A percentile compares a stretch with the other conserved stretches of the same genome.
Conservation (phyloP, 768 basidiomycete genomes). For the Suillus decipiens region DNA sequence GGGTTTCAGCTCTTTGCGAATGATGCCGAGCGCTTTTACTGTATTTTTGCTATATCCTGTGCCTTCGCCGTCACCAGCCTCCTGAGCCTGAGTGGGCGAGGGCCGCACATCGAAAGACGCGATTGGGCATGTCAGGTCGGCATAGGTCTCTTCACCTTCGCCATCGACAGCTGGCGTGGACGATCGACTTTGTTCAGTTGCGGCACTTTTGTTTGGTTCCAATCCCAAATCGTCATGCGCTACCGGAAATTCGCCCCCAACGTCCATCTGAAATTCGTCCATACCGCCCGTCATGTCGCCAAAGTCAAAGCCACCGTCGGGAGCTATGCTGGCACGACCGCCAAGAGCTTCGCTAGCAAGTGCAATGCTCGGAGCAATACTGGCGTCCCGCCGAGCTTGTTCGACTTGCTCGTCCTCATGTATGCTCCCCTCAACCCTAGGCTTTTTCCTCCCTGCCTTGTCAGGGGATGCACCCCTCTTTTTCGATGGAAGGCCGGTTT, state of each 20-base stretch:
- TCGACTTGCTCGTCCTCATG: slow-evolving; percentile 65
- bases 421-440: slow-evolving; percentile 52
- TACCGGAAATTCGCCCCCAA: slow-evolving; percentile 48
- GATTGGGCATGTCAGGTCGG: slow-evolving; percentile 74
- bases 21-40: slow-evolving; percentile 74
- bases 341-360: slow-evolving; percentile 58
- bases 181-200: slow-evolving; percentile 59
- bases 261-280: slow-evolving; percentile 75
- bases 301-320: slow-evolving; percentile 62
- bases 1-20: slow-evolving; percentile 71
- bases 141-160: slow-evolving; percentile 64
- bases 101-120: slow-evolving; percentile 76
- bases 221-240: slow-evolving; percentile 33
- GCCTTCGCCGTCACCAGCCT: slow-evolving; percentile 52
- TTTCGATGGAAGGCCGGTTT: slow-evolving; percentile 50
- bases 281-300: slow-evolving; percentile 52
- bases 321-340: slow-evolving; percentile 52
- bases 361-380: slow-evolving; percentile 61
- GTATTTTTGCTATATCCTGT: slow-evolving; percentile 90
- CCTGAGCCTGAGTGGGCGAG: slow-evolving; percentile 51
- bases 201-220: slow-evolving; percentile 48
- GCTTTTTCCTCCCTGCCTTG: slow-evolving; percentile 57
- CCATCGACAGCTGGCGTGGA: slow-evolving; percentile 69
- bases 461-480: slow-evolving; percentile 62
- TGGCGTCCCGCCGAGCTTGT: slow-evolving; percentile 65